Conservation (phyloP, 768 basidiomycete genomes). For the Strobilomyces echinocephalus region DNA sequence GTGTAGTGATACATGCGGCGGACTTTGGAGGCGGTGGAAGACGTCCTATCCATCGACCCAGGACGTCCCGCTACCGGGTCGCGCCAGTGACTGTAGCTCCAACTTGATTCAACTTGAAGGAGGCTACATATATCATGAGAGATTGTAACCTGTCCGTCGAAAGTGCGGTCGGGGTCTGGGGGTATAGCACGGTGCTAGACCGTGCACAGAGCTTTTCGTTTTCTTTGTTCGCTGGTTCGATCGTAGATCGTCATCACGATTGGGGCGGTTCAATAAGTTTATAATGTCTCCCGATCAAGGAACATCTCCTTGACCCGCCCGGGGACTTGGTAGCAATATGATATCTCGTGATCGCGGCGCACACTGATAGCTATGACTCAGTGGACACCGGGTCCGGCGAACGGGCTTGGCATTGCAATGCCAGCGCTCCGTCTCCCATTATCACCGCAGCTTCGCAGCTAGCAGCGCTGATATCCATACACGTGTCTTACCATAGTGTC, state of each 20-base stretch:
- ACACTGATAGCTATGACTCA: no score
- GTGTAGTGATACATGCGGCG: background rate
- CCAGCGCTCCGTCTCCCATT: no score
- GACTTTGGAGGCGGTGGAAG: background rate
- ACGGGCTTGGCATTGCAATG: background rate
- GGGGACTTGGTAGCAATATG: background rate
- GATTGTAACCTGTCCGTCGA: no score
- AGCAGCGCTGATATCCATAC: background rate
- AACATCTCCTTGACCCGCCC: background rate
- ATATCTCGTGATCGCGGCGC: background rate
- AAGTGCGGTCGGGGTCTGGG: no score
- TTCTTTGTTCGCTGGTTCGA: no score
- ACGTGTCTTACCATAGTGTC: background rate
- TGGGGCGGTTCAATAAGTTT: background rate
- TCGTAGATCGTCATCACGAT: background rate
- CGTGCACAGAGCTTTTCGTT: no score
- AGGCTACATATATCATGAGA: no score
- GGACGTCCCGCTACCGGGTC: background rate
- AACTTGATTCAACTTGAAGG: no score
- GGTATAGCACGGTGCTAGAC: no score
- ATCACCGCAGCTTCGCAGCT: constrained; percentile 6
- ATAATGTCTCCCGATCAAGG: background rate
- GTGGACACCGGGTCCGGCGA: no score
- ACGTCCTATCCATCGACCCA: background rate
- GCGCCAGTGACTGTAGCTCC: background rate